Evolutionary conservation across 352 stramenopile species (phyloP).

Genomic region (Phytophthora melonis): DNA sequence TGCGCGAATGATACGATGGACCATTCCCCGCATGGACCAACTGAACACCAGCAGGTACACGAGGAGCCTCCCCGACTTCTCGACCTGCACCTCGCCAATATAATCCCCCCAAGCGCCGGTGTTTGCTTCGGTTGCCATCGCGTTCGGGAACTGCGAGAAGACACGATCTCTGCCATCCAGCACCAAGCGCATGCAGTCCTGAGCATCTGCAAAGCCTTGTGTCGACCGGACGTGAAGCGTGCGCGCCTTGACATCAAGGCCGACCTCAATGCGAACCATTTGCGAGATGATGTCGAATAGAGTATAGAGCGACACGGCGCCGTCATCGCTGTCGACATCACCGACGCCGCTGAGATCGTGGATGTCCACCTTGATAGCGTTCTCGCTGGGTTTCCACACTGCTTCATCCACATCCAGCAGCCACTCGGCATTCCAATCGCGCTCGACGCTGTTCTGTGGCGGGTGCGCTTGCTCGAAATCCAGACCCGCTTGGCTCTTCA

Average conservation of each 20-base stretch:
- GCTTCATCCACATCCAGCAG: slow-evolving; percentile 60
- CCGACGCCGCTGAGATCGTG: background rate
- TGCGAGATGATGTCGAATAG: slow-evolving; percentile 57
- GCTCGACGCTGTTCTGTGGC: slow-evolving; percentile 42
- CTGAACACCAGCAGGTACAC: slow-evolving; percentile 59
- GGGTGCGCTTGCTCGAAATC: slow-evolving; percentile 17
- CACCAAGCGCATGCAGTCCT: slow-evolving; percentile 49
- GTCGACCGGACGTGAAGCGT: slow-evolving; percentile 44
- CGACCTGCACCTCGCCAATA: slow-evolving; percentile 53
- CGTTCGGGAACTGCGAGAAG: slow-evolving; percentile 61
- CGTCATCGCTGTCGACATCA: slow-evolving; percentile 1
- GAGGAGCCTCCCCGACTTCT: slow-evolving; percentile 47
- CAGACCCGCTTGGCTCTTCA: background rate
- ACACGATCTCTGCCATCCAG: slow-evolving; percentile 64
- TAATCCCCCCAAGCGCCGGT: slow-evolving; percentile 59
- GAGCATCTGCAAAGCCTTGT: slow-evolving; percentile 23
- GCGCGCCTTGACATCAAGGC: slow-evolving; percentile 40
- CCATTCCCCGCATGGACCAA: slow-evolving; percentile 35
- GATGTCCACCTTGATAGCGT: slow-evolving; percentile 9
- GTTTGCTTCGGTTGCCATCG: slow-evolving; percentile 34
- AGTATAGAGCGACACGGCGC: slow-evolving; percentile 41
- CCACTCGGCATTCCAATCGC: slow-evolving; percentile 63
- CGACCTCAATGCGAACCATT: slow-evolving; percentile 48
- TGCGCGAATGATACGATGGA: slow-evolving; percentile 48
- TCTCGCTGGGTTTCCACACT: slow-evolving; percentile 43